A percentile compares a stretch with the other conserved stretches of the same genome.
phyloP scores from a whole-genome alignment of 495 filamentous ascomycete species.

The Thermothielavioides terrestris region DNA sequence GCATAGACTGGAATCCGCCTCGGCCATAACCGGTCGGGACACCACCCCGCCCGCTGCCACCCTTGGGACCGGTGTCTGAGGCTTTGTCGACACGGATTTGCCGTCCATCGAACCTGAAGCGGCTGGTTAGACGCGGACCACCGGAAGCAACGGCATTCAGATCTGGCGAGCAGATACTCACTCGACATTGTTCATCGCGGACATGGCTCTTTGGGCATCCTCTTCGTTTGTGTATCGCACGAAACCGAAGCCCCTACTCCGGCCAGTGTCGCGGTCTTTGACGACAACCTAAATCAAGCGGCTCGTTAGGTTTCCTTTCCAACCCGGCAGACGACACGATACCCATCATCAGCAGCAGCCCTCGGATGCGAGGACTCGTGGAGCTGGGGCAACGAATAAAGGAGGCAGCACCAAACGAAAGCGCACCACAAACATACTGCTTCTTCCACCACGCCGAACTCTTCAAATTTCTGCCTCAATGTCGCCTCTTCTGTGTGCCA shows the following conservation, averaged over 20 bases:
- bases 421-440: constrained; percentile 56
- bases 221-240: constrained; percentile 74
- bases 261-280: constrained; percentile 91
- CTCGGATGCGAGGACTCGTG: not conserved
- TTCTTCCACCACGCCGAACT: constrained; percentile 84
- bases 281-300: constrained; percentile 87
- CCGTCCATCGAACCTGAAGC: constrained; percentile 82
- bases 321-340: too few relatives aligned
- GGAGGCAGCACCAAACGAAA: constrained; percentile 11
- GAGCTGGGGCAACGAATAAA: not conserved
- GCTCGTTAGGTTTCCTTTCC: constrained; percentile 17
- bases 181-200: constrained; percentile 89
- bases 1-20: constrained; percentile 21
- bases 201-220: constrained; percentile 78
- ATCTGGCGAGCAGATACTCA: too few relatives aligned
- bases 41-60: constrained; percentile 42
- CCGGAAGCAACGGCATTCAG: too few relatives aligned
- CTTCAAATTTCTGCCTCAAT: constrained; percentile 76
- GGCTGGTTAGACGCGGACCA: constrained; percentile 8
- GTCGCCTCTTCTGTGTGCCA: constrained; percentile 92
- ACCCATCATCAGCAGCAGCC: not conserved
- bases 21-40: constrained; percentile 25
- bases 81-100: constrained; percentile 94
- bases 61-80: constrained; percentile 62
- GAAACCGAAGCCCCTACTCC: constrained; percentile 96